A percentile compares a stretch with the other conserved stretches of the same genome.
Conservation (phyloP, 495 filamentous ascomycete species). For the Pseudevernia furfuracea region DNA sequence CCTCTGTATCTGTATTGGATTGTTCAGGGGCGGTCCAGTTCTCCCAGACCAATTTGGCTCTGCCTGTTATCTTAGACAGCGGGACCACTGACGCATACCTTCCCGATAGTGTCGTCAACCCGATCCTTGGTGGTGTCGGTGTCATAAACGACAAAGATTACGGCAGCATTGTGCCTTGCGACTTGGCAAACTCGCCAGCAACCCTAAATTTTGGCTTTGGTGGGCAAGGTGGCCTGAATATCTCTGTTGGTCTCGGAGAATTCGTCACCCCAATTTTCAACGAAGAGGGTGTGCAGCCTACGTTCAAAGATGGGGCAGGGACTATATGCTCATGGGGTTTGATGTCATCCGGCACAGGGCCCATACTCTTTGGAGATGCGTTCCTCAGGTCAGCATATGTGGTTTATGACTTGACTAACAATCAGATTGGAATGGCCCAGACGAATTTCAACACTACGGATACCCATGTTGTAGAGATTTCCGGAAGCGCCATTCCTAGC, state of each 20-base stretch:
- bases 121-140: conserved; percentile 53
- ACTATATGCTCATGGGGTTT: conserved; percentile 61
- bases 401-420: conserved; percentile 77
- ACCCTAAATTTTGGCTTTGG: conserved; percentile 63
- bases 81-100: conserved; percentile 70
- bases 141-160: conserved; percentile 49
- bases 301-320: conserved; percentile 50
- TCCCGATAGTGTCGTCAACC: conserved; percentile 52
- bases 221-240: conserved; percentile 42
- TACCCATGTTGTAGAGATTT: conserved; percentile 61
- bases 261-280: conserved; percentile 53
- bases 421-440: conserved; percentile 71
- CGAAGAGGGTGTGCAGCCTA: conserved; percentile 38
- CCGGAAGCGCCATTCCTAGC: conserved; percentile 55
- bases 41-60: conserved; percentile 39
- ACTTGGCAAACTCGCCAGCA: conserved; percentile 41
- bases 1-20: conserved; percentile 47
- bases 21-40: conserved; percentile 41
- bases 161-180: conserved; percentile 63
- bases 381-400: conserved; percentile 87
- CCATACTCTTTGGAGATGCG: conserved; percentile 72
- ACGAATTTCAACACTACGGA: conserved; percentile 65
- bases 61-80: conserved; percentile 71
- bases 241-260: conserved; percentile 57
- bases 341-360: conserved; percentile 48